phyloP scores from a whole-genome alignment of 768 basidiomycete species.

The Suillus weaverae region DNA sequence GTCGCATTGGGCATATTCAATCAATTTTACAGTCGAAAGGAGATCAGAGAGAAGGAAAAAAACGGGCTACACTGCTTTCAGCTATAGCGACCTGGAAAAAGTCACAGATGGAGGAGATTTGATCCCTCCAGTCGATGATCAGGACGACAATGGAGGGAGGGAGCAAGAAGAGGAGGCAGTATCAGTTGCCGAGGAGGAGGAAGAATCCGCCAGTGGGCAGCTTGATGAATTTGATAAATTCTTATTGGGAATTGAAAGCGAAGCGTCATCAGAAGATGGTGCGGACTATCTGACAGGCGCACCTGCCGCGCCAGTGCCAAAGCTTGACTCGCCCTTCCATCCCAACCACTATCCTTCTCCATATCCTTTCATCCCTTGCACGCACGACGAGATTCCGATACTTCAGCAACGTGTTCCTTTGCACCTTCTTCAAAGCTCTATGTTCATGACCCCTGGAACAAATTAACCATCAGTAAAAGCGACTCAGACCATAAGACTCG shows the following conservation, averaged over 20 bases:
- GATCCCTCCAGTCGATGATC: not conserved
- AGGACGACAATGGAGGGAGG: not conserved
- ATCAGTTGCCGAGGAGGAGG: too few species aligned
- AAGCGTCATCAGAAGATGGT: not conserved
- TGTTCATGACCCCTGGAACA: conserved; percentile 44
- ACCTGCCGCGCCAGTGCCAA: not conserved
- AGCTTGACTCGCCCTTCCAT: conserved; percentile 28
- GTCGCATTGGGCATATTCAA: not conserved
- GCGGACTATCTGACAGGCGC: not conserved
- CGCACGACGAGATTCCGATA: conserved; percentile 12
- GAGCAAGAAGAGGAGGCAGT: not conserved
- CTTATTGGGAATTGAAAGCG: not conserved
- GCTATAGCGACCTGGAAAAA: not conserved
- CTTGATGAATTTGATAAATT: not conserved
- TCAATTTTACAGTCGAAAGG: conserved; percentile 3
- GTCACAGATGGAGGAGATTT: not conserved
- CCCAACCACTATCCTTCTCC: conserved; percentile 37
- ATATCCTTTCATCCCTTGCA: conserved; percentile 44
- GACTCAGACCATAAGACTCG: conserved; percentile 1
- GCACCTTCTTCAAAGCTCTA: conserved; percentile 39
- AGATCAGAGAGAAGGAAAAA: not conserved
- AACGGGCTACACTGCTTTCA: not conserved
- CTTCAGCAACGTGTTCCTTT: conserved; percentile 37
- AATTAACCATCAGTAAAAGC: conserved; percentile 24
- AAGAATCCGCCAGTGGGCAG: too few species aligned